Evolutionary conservation across 202 grass and related monocot species (phyloP).

Genomic region (Brachypodium distachyon): DNA sequence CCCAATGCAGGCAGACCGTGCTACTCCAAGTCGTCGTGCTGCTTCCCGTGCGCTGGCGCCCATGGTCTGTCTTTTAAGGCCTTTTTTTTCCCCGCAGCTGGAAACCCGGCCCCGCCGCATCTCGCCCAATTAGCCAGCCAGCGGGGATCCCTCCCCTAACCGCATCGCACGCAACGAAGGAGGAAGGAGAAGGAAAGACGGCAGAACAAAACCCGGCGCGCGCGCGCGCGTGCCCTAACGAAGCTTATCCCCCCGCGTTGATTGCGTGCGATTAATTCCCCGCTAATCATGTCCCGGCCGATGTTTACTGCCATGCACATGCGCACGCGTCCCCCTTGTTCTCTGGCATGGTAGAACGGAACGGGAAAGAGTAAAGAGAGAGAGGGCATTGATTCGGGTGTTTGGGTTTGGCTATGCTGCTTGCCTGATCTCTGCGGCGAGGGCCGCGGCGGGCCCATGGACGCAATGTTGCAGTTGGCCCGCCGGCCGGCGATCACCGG

Average conservation of each 20-base stretch:
- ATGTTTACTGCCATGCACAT: conserved; percentile 42
- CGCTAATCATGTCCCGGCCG: conserved; percentile 28
- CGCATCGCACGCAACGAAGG: background rate
- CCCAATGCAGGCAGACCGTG: conserved; percentile 23
- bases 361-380: too few relatives aligned
- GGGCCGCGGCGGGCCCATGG: conserved; percentile 53
- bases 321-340: background rate
- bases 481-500: conserved; percentile 81
- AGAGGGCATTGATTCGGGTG: conserved; percentile 21
- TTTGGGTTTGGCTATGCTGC: background rate
- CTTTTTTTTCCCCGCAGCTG: conserved; percentile 29
- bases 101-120: conserved; percentile 18
- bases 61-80: conserved; percentile 1
- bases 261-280: conserved; percentile 9
- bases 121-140: background rate
- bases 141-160: background rate
- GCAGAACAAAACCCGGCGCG: background rate
- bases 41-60: conserved; percentile 42
- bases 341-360: background rate
- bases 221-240: conserved; percentile 12
- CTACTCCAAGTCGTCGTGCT: conserved; percentile 15
- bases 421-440: conserved; percentile 52
- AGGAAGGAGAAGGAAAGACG: background rate
- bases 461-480: conserved; percentile 99
- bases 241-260: conserved; percentile 26